Base-by-base conservation (phyloP, 345 rosid genomes). In the Laguncularia racemosa region DNA sequence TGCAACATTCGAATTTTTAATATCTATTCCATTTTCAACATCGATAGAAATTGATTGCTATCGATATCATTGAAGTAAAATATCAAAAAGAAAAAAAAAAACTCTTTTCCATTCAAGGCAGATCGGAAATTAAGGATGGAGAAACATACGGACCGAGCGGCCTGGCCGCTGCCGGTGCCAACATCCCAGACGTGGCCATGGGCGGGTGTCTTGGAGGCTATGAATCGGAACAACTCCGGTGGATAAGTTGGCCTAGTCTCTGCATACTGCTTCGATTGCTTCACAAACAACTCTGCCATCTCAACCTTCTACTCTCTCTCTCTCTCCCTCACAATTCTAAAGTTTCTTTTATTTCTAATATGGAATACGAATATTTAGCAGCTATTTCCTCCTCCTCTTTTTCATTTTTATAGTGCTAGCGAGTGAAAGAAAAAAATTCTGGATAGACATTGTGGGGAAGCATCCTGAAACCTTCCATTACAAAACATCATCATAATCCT, bases 161-260 rank as follows among this genome's bases (percentile, higher is more conserved):
- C 96, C 43, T 91, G 96, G 55, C 96, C 98, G 23, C 75, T 85
- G 14, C 98, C 98, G 7, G 98, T 66, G 68, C 96, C 96, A 3
- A 69, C 95, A 58, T 91, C 98, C 98, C 96, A 91, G 3, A 62
- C 98, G 46, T 88, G 91, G 68, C 79, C 80, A 60, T 74, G 82
- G n/a, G 9, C 7, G 1, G 83, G 84, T 1, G 92, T 80, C 56
- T 82, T 85, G 12, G 92, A 88, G 51, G 90, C 86, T 16, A 91
- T 84, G 70, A 74, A 88, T 4, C 75, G 73, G 65, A 91, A 82
- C 46, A 91, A 76, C 56, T 88, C 54, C 43, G 44, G 64, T 13
- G 98, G 90, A 53, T 91, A 91, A 65, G 38, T 74, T 1, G 97
- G 97, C 49, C 97, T 77, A 13, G 62, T 65, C 12, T 52, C 58